Evolutionary conservation across 441 rosid genomes (phyloP), one percentile per base, ranked within the genome.

Genomic region (Eutrema salsugineum): DNA sequence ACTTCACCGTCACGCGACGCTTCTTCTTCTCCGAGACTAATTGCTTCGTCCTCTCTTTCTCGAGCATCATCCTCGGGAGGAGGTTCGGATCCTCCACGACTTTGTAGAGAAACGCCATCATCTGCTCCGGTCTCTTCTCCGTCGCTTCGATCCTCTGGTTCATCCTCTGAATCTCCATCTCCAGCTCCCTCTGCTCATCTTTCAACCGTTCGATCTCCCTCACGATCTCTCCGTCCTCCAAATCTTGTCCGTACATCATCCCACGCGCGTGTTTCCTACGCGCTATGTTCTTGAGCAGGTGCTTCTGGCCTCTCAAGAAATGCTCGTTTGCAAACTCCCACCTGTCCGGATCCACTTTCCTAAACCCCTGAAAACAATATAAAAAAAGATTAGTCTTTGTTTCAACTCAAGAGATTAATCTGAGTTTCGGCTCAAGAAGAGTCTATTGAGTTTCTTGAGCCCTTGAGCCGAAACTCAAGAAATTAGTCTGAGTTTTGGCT

Each of bases 241-340:
- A 72, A 16, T 81, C 91, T 17, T 79, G 88, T 3, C 53, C 42
- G 53, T 81, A 62, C 54, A 72, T 80, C 69, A 66, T 77, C 40
- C 73, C 76, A 7, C 77, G 77, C 66, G 60, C 75, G 70, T 91
- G 92, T 63, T 84, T 86, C 69, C 84, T 82, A 75, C 94, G 75
- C 44, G 71, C 75, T 76, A 86, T 82, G 79, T 88, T 85, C 73
- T 55, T 81, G 33, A 88, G 63, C 14, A 88, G 63, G 8, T 85
- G 89, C 72, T 78, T 83, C 50, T 88, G 88, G 0, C 91, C 94
- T 12, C 89, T 81, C 0, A 88, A 80, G 32, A 88, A 88, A 79
- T 86, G 86, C 71, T 86, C 87, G 81, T 86, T 86, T 49, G 91
- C 94, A 36, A 88, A 86, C 58, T 86, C 94, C 94, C 94, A 86